These are phyloP conservation scores for Penicillium sp. DNA, from an alignment of 2,329 filamentous ascomycete genomes.

Conservation along the genomic window DNA sequence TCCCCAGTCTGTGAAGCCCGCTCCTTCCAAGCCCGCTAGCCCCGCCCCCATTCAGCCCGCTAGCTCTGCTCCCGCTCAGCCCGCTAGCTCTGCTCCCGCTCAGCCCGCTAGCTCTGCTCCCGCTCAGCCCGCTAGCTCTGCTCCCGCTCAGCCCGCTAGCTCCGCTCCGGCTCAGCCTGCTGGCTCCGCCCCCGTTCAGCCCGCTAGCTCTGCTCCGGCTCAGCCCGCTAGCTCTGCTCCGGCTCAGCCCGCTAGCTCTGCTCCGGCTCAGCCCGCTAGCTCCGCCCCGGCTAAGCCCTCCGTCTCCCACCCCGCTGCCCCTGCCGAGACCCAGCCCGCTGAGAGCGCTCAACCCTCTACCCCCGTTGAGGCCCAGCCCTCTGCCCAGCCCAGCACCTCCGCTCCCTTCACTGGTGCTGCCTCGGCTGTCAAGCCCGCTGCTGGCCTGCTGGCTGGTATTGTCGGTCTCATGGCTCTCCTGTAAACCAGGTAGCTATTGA, in stretches of 20 bases:
- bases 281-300: background rate
- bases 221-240: background rate
- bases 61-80: background rate
- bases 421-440: conserved; percentile 32
- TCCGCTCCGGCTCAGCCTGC: background rate
- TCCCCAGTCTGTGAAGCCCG: conserved; percentile 5
- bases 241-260: background rate
- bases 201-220: background rate
- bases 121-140: conserved; percentile 1
- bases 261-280: background rate
- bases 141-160: background rate
- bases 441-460: conserved; percentile 36
- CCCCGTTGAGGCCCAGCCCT: conserved; percentile 10
- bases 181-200: background rate
- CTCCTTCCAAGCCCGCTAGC: conserved; percentile 3
- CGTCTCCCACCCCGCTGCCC: conserved; percentile 2
- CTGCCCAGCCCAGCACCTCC: conserved; percentile 7
- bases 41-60: conserved; percentile 6
- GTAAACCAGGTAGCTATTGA: conserved; percentile 25
- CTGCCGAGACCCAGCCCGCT: conserved; percentile 1
- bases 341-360: conserved; percentile 5
- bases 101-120: conserved; percentile 2
- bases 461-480: conserved; percentile 38
- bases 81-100: background rate
- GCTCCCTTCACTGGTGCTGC: conserved; percentile 34